Evolutionary conservation across 805 yeast genomes (phyloP).

Genomic region (Starmerella cellae): DNA sequence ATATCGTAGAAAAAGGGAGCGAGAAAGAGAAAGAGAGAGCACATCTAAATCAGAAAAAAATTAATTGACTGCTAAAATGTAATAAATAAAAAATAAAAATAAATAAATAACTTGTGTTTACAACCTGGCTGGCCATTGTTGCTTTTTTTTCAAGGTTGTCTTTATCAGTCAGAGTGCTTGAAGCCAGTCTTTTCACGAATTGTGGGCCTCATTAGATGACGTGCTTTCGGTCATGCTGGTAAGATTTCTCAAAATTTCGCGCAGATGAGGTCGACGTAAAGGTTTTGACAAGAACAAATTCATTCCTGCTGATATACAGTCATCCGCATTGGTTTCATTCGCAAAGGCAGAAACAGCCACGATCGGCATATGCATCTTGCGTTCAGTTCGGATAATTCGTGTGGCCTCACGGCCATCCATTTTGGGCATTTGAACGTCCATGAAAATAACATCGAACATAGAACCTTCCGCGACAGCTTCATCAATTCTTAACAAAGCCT

Average conservation of each 20-base stretch:
- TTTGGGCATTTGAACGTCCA: constrained; percentile 97
- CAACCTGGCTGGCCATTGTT: no score
- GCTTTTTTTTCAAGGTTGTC: no score
- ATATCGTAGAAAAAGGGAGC: no score
- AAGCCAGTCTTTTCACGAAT: no score
- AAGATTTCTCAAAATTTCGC: constrained; percentile 19
- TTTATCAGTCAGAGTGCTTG: no score
- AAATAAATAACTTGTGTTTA: no score
- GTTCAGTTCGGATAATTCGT: constrained; percentile 48
- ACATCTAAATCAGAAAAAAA: neutral
- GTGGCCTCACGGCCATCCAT: constrained; percentile 85
- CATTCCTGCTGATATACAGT: constrained; percentile 85
- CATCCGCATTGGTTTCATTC: constrained; percentile 77
- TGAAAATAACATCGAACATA: constrained; percentile 60
- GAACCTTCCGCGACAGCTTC: constrained; percentile 28
- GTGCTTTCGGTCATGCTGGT: neutral
- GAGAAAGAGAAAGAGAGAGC: neutral
- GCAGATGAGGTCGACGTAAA: constrained; percentile 22
- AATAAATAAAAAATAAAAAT: no score
- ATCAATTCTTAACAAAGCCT: constrained; percentile 60
- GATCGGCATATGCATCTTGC: constrained; percentile 56
- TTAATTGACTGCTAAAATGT: neutral
- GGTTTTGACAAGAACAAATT: constrained; percentile 84
- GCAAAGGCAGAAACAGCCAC: constrained; percentile 95
- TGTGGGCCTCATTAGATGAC: no score